Evolutionary conservation across 305 asterid species (phyloP).

Genomic region (Petunia hybrid): DNA sequence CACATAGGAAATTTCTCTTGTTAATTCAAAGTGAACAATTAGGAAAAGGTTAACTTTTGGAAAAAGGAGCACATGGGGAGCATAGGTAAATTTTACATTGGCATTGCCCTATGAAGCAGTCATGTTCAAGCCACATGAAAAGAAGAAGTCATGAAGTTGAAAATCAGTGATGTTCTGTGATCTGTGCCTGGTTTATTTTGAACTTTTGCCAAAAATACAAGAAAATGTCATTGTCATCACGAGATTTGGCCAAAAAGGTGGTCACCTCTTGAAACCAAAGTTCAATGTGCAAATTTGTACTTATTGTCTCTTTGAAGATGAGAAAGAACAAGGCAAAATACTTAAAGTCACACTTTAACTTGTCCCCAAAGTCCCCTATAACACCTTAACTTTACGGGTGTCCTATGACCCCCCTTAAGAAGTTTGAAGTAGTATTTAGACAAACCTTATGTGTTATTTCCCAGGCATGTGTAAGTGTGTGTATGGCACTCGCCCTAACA

Average conservation of each 20-base stretch:
- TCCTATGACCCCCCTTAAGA: no score
- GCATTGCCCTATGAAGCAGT: neutral
- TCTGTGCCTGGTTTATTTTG: conserved; percentile 31
- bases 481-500: no score
- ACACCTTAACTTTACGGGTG: no score
- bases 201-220: conserved; percentile 38
- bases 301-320: neutral
- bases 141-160: neutral
- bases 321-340: neutral
- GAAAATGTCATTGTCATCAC: conserved; percentile 46
- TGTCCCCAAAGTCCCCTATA: no score
- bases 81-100: neutral
- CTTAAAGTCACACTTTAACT: no score
- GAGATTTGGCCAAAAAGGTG: conserved; percentile 37
- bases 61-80: conserved; percentile 22
- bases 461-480: no score
- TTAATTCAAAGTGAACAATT: conserved; percentile 11
- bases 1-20: conserved; percentile 1
- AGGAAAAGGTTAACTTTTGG: neutral
- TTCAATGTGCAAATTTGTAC: neutral
- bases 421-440: no score
- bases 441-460: no score
- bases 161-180: neutral
- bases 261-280: conserved; percentile 19
- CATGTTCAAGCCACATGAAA: conserved; percentile 10